Evolutionary conservation across 2,329 filamentous ascomycete species (phyloP).

Genomic region (Aspergillus caelatus): DNA sequence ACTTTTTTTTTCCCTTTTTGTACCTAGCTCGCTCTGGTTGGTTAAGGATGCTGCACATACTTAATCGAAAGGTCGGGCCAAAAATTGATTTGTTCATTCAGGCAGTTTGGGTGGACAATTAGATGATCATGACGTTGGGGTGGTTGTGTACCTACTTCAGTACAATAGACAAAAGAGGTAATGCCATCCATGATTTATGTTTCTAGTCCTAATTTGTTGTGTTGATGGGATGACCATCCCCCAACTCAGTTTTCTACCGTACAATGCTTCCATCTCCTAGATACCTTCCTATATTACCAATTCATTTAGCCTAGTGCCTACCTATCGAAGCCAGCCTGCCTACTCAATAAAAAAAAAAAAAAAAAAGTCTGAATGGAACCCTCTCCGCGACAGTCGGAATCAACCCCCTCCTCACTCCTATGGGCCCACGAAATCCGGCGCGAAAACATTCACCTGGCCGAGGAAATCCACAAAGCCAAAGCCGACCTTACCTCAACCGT

Average conservation of each 20-base stretch:
- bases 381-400: conserved; percentile 6
- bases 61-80: conserved; percentile 40
- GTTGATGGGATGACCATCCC: not conserved
- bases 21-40: conserved; percentile 42
- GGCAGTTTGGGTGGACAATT: conserved; percentile 28
- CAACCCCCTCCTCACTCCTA: conserved; percentile 31
- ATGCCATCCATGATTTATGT: conserved; percentile 27
- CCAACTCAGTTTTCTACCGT: not conserved
- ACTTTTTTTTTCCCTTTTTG: conserved; percentile 33
- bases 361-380: not conserved
- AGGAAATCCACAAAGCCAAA: conserved; percentile 29
- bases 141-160: conserved; percentile 33
- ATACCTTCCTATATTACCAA: not conserved
- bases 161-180: conserved; percentile 38
- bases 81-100: conserved; percentile 42
- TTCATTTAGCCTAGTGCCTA: not conserved
- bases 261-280: not conserved
- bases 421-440: conserved; percentile 45
- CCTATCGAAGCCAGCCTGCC: not conserved
- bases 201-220: not conserved
- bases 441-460: conserved; percentile 36
- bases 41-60: conserved; percentile 41
- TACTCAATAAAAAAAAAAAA: not conserved
- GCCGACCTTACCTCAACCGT: conserved; percentile 13
- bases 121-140: conserved; percentile 33